A percentile compares a stretch with the other conserved stretches of the same genome.
phyloP scores from a whole-genome alignment of 2,329 filamentous ascomycete genomes.

The Sporothrix variecibatus region DNA sequence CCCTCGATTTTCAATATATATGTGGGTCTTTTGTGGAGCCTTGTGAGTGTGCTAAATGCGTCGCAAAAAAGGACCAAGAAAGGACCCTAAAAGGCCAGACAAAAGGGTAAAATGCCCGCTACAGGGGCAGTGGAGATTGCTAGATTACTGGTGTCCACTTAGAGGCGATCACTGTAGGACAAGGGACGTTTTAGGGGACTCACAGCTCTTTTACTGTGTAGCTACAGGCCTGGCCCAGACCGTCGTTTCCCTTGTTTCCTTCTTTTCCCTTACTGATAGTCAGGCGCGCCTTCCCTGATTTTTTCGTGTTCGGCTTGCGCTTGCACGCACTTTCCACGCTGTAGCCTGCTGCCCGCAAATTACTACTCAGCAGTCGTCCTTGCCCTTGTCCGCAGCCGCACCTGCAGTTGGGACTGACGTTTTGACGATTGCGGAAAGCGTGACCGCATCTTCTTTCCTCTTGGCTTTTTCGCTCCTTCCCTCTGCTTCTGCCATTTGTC shows the following conservation, averaged over 20 bases:
- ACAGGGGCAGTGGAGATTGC: slow-evolving; percentile 7
- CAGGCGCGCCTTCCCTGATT: slow-evolving; percentile 12
- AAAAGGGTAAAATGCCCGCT: slow-evolving; percentile 1
- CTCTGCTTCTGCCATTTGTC: background rate
- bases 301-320: background rate
- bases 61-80: background rate
- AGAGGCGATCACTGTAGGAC: background rate
- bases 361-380: background rate
- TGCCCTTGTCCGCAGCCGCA: background rate
- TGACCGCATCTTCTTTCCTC: slow-evolving; percentile 1
- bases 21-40: background rate
- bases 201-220: background rate
- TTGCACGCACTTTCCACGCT: background rate
- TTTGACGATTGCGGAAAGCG: slow-evolving; percentile 7
- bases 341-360: background rate
- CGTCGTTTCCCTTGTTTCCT: background rate
- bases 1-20: background rate
- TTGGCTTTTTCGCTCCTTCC: background rate
- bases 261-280: background rate
- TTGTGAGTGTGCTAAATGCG: background rate
- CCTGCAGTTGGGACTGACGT: background rate
- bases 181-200: background rate
- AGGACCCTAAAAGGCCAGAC: background rate
- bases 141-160: background rate
- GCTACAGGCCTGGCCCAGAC: background rate